Percentiles rank a stretch among this genome's conserved stretches.
Conservation (phyloP, 805 yeast species). For the Metschnikowia bowlesiae region DNA sequence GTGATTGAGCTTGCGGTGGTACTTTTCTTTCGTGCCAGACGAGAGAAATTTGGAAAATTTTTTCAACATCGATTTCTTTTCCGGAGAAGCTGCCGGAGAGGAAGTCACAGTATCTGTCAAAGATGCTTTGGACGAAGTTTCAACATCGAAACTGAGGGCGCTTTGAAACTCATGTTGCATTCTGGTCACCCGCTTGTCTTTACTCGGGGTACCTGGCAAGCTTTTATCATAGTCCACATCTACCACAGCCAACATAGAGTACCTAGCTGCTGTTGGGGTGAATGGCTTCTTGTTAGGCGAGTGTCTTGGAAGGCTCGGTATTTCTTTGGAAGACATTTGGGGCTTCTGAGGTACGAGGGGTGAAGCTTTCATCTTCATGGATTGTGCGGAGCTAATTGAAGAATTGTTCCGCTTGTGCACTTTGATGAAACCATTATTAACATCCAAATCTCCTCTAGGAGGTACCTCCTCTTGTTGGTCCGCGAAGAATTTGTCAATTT, state of each 20-base stretch:
- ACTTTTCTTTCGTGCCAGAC: slow-evolving; percentile 6
- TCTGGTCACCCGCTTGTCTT: background rate
- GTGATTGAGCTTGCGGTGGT: slow-evolving; percentile 2
- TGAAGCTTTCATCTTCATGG: slow-evolving; percentile 1
- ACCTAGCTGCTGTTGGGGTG: slow-evolving; percentile 4
- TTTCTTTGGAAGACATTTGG: background rate
- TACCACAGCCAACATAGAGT: slow-evolving; percentile 14
- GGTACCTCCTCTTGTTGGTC: slow-evolving; percentile 18
- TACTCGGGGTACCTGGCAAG: slow-evolving; percentile 13
- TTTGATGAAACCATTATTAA: slow-evolving; percentile 7
- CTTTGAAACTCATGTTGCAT: background rate
- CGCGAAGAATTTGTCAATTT: slow-evolving; percentile 12
- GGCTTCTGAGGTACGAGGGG: background rate
- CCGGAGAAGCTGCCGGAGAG: background rate
- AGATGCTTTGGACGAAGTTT: background rate
- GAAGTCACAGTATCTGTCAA: background rate
- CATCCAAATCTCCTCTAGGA: slow-evolving; percentile 16
- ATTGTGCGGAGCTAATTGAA: slow-evolving; percentile 8
- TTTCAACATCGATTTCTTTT: slow-evolving; percentile 6
- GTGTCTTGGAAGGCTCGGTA: background rate
- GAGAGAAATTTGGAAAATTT: slow-evolving; percentile 7
- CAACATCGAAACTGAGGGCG: background rate
- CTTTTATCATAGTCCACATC: slow-evolving; percentile 15
- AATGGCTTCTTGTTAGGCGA: background rate
- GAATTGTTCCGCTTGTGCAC: slow-evolving; percentile 11